These are phyloP conservation scores for Paramecium caudatum DNA, from an alignment of 73 alveolate genomes.

Conservation along the genomic window DNA sequence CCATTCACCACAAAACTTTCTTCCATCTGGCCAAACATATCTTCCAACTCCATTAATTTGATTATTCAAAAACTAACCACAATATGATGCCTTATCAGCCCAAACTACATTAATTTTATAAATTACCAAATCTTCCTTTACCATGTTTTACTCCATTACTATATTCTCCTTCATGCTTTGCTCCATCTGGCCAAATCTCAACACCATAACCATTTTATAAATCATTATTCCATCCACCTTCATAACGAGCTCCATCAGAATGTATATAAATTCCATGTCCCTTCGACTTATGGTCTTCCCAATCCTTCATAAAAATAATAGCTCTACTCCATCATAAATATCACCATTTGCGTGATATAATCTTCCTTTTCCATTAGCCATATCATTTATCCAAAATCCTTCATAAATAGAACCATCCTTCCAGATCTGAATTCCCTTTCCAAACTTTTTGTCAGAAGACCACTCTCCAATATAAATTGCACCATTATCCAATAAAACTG, in stretches of 20 bases:
- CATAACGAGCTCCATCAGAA: slow-evolving; percentile 81
- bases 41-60: slow-evolving; percentile 84
- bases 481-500: slow-evolving; percentile 72
- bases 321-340: slow-evolving; percentile 78
- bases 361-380: slow-evolving; percentile 86
- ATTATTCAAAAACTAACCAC: slow-evolving; percentile 85
- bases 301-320: slow-evolving; percentile 45
- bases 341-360: slow-evolving; percentile 84
- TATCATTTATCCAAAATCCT: slow-evolving; percentile 82
- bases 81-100: slow-evolving; percentile 87
- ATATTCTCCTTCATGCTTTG: slow-evolving; percentile 83
- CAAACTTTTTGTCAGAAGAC: slow-evolving; percentile 75
- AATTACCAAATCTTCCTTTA: slow-evolving; percentile 76
- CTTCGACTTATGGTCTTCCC: slow-evolving; percentile 78
- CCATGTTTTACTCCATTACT: slow-evolving; percentile 85
- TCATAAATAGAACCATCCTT: slow-evolving; percentile 83
- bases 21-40: slow-evolving; percentile 82
- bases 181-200: slow-evolving; percentile 88
- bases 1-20: slow-evolving; percentile 87
- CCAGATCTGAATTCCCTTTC: slow-evolving; percentile 83
- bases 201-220: slow-evolving; percentile 81
- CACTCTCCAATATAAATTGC: slow-evolving; percentile 78
- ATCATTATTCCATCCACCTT: slow-evolving; percentile 85
- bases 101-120: slow-evolving; percentile 60
- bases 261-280: slow-evolving; percentile 82